phyloP scores from a whole-genome alignment of 2,329 filamentous ascomycete species.

The Neofusicoccum kwambonambiense region DNA sequence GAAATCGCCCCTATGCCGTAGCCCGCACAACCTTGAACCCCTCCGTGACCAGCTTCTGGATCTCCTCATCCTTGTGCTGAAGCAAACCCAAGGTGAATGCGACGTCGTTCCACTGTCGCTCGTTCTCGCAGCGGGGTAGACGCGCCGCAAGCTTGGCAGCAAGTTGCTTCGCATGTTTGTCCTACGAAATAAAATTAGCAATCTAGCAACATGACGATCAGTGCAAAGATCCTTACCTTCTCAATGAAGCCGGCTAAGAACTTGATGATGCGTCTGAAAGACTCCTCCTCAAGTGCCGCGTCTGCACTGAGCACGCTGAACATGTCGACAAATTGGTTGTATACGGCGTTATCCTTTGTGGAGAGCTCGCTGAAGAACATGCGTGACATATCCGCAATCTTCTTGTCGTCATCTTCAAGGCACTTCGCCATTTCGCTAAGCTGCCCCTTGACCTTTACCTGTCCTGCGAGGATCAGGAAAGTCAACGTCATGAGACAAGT shows the following conservation, averaged over 20 bases:
- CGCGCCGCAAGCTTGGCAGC: constrained; percentile 89
- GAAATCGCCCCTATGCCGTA: background rate
- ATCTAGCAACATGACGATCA: constrained; percentile 20
- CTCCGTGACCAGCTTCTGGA: constrained; percentile 70
- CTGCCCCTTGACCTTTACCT: constrained; percentile 99
- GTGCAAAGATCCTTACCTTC: constrained; percentile 63
- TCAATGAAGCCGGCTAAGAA: constrained; percentile 96
- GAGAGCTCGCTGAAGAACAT: constrained; percentile 99
- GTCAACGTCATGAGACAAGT: constrained; percentile 98
- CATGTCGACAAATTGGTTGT: constrained; percentile 99
- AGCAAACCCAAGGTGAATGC: constrained; percentile 86
- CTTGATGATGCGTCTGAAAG: constrained; percentile 81
- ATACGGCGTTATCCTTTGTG: constrained; percentile 97
- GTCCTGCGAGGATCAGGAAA: constrained; percentile 92
- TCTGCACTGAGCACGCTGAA: constrained; percentile 89
- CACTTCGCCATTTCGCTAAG: constrained; percentile 99
- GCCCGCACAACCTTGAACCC: constrained; percentile 61
- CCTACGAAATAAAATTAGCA: constrained; percentile 52
- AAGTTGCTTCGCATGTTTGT: constrained; percentile 94
- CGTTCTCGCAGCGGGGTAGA: constrained; percentile 80
- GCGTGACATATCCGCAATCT: constrained; percentile 85
- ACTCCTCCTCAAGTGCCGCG: constrained; percentile 75
- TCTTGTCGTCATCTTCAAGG: constrained; percentile 90
- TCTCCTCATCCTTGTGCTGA: constrained; percentile 91
- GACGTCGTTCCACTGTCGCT: constrained; percentile 97